Percentiles rank a stretch among this genome's conserved stretches.
Evolutionary conservation across 805 yeast species (phyloP).

Genomic region (Hemisphaericaspora nanyangensis): DNA sequence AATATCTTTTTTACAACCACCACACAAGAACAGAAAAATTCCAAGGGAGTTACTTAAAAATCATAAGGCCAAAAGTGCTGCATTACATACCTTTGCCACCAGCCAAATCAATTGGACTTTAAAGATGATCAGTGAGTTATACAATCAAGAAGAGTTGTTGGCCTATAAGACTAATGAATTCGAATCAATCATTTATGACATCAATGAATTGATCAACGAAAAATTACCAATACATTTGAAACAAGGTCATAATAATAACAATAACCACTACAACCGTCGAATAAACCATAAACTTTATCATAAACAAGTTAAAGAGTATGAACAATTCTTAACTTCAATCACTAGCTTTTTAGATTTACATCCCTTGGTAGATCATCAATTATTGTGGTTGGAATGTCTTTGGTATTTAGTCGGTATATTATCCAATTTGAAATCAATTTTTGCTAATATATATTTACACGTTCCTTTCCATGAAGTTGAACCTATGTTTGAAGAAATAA

Average conservation of each 20-base stretch:
- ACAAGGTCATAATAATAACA: no score
- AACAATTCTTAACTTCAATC: constrained; percentile 16
- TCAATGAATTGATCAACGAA: background rate
- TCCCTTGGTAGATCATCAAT: constrained; percentile 11
- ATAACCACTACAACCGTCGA: no score
- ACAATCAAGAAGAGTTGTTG: no score
- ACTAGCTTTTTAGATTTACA: constrained; percentile 10
- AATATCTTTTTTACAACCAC: no score
- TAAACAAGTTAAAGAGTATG: constrained; percentile 13
- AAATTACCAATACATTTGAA: constrained; percentile 4
- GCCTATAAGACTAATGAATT: background rate
- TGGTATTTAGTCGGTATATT: constrained; percentile 7
- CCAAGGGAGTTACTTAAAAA: no score
- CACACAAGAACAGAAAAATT: no score
- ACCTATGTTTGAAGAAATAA: background rate
- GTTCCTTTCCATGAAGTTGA: constrained; percentile 5
- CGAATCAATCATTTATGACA: background rate
- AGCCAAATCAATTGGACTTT: no score
- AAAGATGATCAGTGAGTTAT: no score
- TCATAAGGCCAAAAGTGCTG: no score
- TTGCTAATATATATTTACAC: constrained; percentile 2
- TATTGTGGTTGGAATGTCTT: constrained; percentile 18
- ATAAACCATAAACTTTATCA: no score
- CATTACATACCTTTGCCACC: no score
- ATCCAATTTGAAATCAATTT: constrained; percentile 6